Conservation (phyloP, 768 basidiomycete species). For the Mycena belliarum region DNA sequence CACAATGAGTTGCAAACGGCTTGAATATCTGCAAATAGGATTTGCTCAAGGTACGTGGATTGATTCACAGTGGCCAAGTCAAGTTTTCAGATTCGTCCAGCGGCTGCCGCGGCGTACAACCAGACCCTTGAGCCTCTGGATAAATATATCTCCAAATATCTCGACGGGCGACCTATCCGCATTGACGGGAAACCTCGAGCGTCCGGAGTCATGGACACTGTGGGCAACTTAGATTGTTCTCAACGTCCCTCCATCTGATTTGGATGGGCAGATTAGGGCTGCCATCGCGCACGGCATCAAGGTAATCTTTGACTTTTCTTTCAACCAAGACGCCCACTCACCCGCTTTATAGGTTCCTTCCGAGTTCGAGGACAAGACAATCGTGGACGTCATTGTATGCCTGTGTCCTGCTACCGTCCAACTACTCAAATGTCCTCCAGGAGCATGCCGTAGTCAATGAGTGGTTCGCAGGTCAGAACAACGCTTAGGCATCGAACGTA, state of each 20-base stretch:
- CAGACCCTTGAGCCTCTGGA: constrained; percentile 62
- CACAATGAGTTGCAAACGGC: constrained; percentile 63
- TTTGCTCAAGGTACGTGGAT: constrained; percentile 74
- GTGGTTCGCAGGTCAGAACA: constrained; percentile 65
- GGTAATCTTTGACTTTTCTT: background rate
- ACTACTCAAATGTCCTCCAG: constrained; percentile 30
- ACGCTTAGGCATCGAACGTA: background rate
- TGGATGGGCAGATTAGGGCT: constrained; percentile 54
- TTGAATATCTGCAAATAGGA: constrained; percentile 59
- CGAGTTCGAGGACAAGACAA: constrained; percentile 66
- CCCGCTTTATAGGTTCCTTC: constrained; percentile 46
- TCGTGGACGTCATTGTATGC: constrained; percentile 60
- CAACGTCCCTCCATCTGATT: background rate
- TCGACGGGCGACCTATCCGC: constrained; percentile 67
- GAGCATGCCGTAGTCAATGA: constrained; percentile 75
- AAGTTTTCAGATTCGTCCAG: constrained; percentile 31
- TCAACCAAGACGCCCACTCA: background rate
- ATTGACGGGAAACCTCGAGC: constrained; percentile 77
- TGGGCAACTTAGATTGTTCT: constrained; percentile 24
- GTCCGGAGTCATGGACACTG: constrained; percentile 76
- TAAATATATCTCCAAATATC: constrained; percentile 63
- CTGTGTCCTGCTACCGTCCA: background rate
- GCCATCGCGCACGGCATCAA: constrained; percentile 70
- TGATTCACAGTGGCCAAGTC: background rate
- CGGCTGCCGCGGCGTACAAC: constrained; percentile 67